Evolutionary conservation across 2,329 filamentous ascomycete species (phyloP).

Genomic region (Colletotrichum sp.): DNA sequence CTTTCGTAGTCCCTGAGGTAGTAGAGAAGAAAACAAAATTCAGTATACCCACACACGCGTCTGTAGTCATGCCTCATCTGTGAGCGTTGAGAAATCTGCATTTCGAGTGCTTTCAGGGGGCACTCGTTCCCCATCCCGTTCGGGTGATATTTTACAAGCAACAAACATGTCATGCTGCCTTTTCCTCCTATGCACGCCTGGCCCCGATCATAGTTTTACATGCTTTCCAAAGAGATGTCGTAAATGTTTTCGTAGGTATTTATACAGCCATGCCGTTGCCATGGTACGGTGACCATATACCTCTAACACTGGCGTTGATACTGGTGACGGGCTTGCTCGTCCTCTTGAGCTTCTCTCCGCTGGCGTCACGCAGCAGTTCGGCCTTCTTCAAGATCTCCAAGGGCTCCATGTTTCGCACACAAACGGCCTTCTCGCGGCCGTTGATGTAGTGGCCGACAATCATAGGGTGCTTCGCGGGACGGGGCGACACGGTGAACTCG

Average conservation of each 20-base stretch:
- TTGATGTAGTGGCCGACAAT: conserved; percentile 94
- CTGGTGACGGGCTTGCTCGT: conserved; percentile 69
- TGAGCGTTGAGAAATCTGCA: not conserved
- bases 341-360: conserved; percentile 73
- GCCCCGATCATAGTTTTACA: conserved; percentile 11
- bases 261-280: conserved; percentile 62
- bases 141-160: conserved; percentile 16
- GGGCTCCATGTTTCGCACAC: conserved; percentile 84
- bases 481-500: conserved; percentile 90
- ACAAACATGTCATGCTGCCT: not conserved
- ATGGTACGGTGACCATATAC: conserved; percentile 75
- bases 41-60: conserved; percentile 1
- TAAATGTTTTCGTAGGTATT: not conserved
- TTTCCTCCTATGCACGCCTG: conserved; percentile 1
- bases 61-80: not conserved
- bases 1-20: not conserved
- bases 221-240: not conserved
- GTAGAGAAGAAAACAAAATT: not conserved
- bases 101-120: conserved; percentile 2
- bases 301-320: conserved; percentile 70
- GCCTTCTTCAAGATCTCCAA: conserved; percentile 84
- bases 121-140: not conserved
- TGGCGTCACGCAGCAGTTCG: conserved; percentile 74
- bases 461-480: conserved; percentile 88
- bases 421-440: conserved; percentile 82